These are phyloP conservation scores for Arbutus unedo DNA, from an alignment of 148 eudicot genomes.

Conservation along the genomic window DNA sequence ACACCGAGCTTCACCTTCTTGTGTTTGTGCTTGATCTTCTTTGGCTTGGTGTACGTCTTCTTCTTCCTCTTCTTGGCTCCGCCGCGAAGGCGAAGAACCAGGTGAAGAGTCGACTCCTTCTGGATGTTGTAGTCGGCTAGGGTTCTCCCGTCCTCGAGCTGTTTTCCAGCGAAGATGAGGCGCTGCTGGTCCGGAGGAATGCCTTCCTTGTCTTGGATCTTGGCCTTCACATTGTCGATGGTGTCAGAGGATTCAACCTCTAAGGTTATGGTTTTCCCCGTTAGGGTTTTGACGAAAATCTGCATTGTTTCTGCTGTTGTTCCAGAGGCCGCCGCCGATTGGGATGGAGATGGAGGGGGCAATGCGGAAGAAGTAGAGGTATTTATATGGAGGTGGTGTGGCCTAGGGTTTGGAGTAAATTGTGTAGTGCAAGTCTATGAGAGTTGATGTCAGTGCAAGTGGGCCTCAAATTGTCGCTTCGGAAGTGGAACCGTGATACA, in stretches of 20 bases:
- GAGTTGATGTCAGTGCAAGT: neutral
- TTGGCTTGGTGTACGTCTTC: slow-evolving; percentile 31
- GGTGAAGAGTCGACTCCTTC: slow-evolving; percentile 27
- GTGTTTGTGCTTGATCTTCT: slow-evolving; percentile 32
- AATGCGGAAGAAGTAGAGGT: neutral
- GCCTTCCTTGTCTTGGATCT: slow-evolving; percentile 31
- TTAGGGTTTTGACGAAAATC: slow-evolving; percentile 25
- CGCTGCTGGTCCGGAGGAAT: slow-evolving; percentile 28
- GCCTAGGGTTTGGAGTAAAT: slow-evolving; percentile 3
- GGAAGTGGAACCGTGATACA: no score
- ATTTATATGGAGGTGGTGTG: neutral
- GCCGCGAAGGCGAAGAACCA: slow-evolving; percentile 20
- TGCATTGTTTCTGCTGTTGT: slow-evolving; percentile 4
- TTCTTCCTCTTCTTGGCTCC: slow-evolving; percentile 27
- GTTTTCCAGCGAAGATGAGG: slow-evolving; percentile 28
- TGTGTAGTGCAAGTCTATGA: neutral
- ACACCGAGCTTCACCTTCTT: slow-evolving; percentile 25
- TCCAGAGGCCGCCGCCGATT: neutral
- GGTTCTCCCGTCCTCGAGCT: slow-evolving; percentile 29
- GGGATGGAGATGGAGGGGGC: neutral
- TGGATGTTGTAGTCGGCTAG: slow-evolving; percentile 31
- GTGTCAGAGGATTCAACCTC: slow-evolving; percentile 27
- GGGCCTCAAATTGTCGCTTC: no score
- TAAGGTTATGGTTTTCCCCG: slow-evolving; percentile 22
- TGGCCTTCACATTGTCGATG: slow-evolving; percentile 30